phyloP scores from a whole-genome alignment of 257 asterid genomes.

The Solanum appendiculatum region DNA sequence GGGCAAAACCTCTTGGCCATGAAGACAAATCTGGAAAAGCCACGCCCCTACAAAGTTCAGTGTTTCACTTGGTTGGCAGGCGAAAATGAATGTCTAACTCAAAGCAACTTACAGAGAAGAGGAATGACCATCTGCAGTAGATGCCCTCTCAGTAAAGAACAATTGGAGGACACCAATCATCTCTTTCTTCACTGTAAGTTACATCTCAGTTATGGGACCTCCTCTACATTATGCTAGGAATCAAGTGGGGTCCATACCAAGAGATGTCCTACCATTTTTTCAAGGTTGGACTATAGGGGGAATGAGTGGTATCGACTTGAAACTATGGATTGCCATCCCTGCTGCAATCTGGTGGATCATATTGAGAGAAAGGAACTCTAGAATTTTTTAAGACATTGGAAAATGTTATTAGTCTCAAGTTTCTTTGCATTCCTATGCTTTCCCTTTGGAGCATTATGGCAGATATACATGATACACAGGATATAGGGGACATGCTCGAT shows the following conservation, averaged over 20 bases:
- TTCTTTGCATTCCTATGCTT: background rate
- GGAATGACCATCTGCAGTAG: background rate
- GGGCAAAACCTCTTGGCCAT: background rate
- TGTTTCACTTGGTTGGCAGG: background rate
- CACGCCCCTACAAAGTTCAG: background rate
- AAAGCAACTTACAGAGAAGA: background rate
- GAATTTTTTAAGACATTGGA: background rate
- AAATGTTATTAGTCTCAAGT: background rate
- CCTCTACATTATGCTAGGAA: background rate
- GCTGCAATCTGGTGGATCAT: background rate
- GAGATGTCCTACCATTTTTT: background rate
- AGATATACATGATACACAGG: background rate
- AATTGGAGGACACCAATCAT: background rate
- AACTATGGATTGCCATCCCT: background rate
- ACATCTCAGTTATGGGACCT: background rate
- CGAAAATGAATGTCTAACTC: background rate
- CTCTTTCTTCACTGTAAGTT: background rate
- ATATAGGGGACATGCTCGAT: background rate
- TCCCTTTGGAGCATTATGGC: background rate
- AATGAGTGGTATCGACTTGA: background rate
- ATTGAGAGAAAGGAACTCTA: background rate
- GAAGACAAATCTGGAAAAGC: background rate
- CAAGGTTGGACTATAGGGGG: background rate
- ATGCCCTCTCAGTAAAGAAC: background rate
- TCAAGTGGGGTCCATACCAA: background rate